Base-by-base conservation (phyloP, 306 rosid genomes). In the Geum urbanum region DNA sequence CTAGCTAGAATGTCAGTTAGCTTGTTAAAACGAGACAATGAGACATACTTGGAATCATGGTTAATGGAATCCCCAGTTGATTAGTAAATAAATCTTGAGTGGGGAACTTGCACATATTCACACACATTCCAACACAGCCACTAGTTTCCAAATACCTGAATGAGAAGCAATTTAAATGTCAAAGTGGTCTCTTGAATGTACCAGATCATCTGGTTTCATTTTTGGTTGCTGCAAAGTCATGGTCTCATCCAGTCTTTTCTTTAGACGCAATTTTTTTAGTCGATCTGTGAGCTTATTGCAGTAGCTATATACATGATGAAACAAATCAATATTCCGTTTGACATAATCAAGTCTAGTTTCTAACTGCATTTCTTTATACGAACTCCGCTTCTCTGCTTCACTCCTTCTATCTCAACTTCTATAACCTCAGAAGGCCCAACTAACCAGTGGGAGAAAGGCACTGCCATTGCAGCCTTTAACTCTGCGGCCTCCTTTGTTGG, bases 401-500 rank as follows among this genome's bases (percentile, higher is more conserved):
- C 76, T 74, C 97, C 98, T 71, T 91, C 78, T 35, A 94, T 80
- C 85, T 94, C 98, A 52, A 91, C 96, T 87, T 94, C 97, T 60
- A 87, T 74, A 77, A 91, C 97, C 98, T 90, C 86, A 20, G 97
- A 88, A 47, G 98, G 98, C 4, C 98, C 98, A 69, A 94, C 98
- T 50, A 92, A 74, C 98, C 98, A 94, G 57, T 87, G 88, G 77
- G 90, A 90, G 74, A 94, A 90, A 63, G 98, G 98, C 64, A 94
- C 97, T 12, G 98, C 90, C 55, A 90, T 61, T 49, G 91, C 85
- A 67, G 98, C 98, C 80, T 94, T 94, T 84, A 90, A 94, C 78
- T 94, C 98, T 32, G 89, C 92, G 72, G 97, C 96, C 98, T 97
- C 90, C 78, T 79, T 88, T 47, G 98, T 90, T 27, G 98, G 98